These are phyloP conservation scores for Cordyceps javanica DNA, from an alignment of 2,329 filamentous ascomycete genomes.

Conservation along the genomic window DNA sequence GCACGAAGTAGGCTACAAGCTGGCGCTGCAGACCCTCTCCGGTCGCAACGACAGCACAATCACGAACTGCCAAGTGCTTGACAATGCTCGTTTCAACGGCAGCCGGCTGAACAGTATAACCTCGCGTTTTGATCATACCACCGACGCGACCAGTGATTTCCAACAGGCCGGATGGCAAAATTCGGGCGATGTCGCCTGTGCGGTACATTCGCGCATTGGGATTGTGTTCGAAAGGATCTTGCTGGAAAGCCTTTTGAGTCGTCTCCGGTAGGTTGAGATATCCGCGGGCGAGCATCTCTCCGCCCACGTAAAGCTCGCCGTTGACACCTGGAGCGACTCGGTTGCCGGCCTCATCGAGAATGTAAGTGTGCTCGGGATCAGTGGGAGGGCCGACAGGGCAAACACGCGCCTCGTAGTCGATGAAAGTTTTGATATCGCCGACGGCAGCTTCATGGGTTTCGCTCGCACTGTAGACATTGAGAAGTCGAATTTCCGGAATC, in stretches of 20 bases:
- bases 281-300: constrained; percentile 64
- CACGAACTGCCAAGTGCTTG: constrained; percentile 61
- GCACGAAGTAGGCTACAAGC: constrained; percentile 70
- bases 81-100: constrained; percentile 70
- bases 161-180: constrained; percentile 60
- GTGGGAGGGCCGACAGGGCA: constrained; percentile 70
- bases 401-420: constrained; percentile 56
- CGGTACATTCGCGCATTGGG: constrained; percentile 65
- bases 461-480: constrained; percentile 78
- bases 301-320: constrained; percentile 72
- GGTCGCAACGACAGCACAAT: constrained; percentile 66
- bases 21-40: constrained; percentile 72
- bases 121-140: constrained; percentile 74
- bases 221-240: constrained; percentile 55
- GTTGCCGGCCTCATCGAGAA: constrained; percentile 63
- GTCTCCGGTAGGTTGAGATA: constrained; percentile 77
- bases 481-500: constrained; percentile 61
- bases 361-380: constrained; percentile 62
- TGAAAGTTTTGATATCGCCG: constrained; percentile 64
- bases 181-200: constrained; percentile 64
- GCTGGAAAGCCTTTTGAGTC: constrained; percentile 64
- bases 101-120: constrained; percentile 70
- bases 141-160: constrained; percentile 73
- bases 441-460: constrained; percentile 78
- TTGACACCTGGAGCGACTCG: constrained; percentile 54